Base-by-base conservation (phyloP, 768 basidiomycete genomes). In the Lactarius evosmus region DNA sequence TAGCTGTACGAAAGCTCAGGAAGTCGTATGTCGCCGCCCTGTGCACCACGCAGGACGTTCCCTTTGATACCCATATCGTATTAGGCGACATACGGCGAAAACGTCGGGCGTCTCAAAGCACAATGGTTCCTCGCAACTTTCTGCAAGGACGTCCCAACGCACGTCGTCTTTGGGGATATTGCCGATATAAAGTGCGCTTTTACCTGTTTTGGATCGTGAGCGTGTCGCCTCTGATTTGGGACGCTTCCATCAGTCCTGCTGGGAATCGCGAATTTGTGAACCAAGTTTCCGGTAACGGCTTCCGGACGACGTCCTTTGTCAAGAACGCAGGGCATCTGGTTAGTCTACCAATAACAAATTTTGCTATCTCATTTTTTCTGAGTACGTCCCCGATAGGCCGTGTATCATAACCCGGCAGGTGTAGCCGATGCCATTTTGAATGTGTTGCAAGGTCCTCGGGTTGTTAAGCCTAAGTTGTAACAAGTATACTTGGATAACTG, bases 1-100 rank as follows among this genome's bases (percentile, higher is more conserved):
- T 16, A 81, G 76, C 64, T 84, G 82, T 65, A 75, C 74, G 16
- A 78, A 78, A 33, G 60, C 61, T 12, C 81, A 82, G 58, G 83
- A 84, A 74, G 73, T 77, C 22, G 72, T 73, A 30, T 19, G 62
- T 58, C 36, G 33, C 34, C 29, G 3, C 34, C 2, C 32, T 22
- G 12, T 52, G 6, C 50, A n/a, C 44, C 1, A 27, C 12, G 29
- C 30, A n/a, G 30, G 25, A 29, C 50, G 14, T 30, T 14, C 41
- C 22, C 36, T 50, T 40, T 30, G 19, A 34, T 50, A 11, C n/a
- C 4, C 19, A 44, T 41, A 2, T 7, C 36, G 7, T 34, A n/a
- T 22, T 22, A 61, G 61, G 65, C 61, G 25, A 60, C 67, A 25
- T 68, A 66, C 19, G 16, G 7, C 27, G 60, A 62, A 44, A 55